Evolutionary conservation across 1,284 basidiomycete species (phyloP), one percentile per base, ranked within the genome.

Genomic region (Cerrena zonata): DNA sequence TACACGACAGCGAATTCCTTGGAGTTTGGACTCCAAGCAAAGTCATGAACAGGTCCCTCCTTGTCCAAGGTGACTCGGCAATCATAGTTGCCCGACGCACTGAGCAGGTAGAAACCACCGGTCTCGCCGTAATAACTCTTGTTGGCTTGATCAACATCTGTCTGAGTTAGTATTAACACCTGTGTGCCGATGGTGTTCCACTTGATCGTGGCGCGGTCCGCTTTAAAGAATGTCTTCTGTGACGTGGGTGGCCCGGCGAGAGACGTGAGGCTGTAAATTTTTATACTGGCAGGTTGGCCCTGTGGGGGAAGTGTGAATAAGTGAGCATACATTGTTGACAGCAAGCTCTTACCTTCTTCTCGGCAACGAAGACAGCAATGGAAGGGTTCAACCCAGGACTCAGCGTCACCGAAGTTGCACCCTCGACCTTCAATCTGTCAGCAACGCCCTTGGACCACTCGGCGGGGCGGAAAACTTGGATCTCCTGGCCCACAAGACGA

Each of bases 61-160:
- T 96, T 97, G 73, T 98, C 94, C 37, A 98, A 77, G 3, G 85
- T 81, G 30, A 99, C 89, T 23, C 92, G 79, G 66, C 91, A 94
- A 67, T 98, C 94, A 60, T 94, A 98, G 59, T 91, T 89, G 34
- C 95, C 94, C n/a, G 91, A 86, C n/a, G 93, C 85, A 55, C 86
- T 91, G 58, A 98, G 81, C 44, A 98, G 79, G 69, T 96, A 98
- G 60, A 99, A 74, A 57, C 93, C 65, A n/a, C 65, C 91, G 7
- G 94, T 96, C 74, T 98, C 94, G 53, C 95, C 96, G 59, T 98
- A 99, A 70, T 99, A 99, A 61, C 88, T 94, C 78, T 92, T 97
- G 70, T 95, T 95, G 27, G 91, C 89, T 67, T 91, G 91, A 68
- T 99, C 95, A 52, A 98, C 94, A 60, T 99, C 96, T 5, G 93